These are phyloP conservation scores for Penicillium sp. DNA, from an alignment of 2,329 filamentous ascomycete species.

Conservation along the genomic window DNA sequence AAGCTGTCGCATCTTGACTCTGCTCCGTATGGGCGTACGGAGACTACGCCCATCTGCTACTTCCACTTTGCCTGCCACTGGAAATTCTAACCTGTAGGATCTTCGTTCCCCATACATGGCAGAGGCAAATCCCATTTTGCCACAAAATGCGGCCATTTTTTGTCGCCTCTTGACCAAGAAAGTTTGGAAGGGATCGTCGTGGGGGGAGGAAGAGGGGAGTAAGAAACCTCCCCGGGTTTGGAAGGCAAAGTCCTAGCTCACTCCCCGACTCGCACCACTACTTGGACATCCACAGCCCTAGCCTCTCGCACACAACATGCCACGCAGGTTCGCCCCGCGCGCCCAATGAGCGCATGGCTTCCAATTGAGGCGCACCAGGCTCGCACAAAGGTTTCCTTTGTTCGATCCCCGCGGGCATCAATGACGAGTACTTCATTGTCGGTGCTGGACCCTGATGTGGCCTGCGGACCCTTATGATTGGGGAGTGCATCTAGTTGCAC, in stretches of 20 bases:
- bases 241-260: constrained; percentile 9
- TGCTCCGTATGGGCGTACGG: background rate
- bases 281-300: constrained; percentile 41
- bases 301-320: constrained; percentile 50
- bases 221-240: background rate
- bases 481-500: constrained; percentile 33
- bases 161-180: background rate
- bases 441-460: constrained; percentile 8
- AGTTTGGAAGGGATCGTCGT: constrained; percentile 2
- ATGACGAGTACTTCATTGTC: constrained; percentile 35
- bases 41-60: background rate
- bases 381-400: constrained; percentile 46
- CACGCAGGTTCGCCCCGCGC: constrained; percentile 43
- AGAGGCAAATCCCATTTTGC: background rate
- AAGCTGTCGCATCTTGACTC: background rate
- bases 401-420: constrained; percentile 39
- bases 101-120: background rate
- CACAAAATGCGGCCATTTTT: constrained; percentile 1
- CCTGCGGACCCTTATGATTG: constrained; percentile 21
- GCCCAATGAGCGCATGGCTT: constrained; percentile 46
- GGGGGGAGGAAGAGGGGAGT: background rate
- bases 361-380: constrained; percentile 51
- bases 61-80: background rate
- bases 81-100: background rate
- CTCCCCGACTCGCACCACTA: constrained; percentile 45